These are phyloP conservation scores for Trametes cinnabarina DNA, from an alignment of 768 basidiomycete species.

Conservation along the genomic window DNA sequence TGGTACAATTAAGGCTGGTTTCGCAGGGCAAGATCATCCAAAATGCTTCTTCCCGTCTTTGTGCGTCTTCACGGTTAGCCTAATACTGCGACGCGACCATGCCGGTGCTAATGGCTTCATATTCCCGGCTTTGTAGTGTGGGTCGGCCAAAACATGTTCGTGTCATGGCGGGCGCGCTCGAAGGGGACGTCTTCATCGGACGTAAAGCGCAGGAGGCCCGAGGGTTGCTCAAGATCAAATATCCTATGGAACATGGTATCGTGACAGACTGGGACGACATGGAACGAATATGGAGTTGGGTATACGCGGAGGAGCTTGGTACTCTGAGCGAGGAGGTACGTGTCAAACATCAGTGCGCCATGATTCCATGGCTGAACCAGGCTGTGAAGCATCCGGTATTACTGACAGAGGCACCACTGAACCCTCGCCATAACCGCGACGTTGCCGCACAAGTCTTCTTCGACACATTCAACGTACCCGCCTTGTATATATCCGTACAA, in stretches of 20 bases:
- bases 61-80: constrained; percentile 59
- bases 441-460: constrained; percentile 98
- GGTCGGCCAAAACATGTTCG: constrained; percentile 96
- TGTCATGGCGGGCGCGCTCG: constrained; percentile 96
- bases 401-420: constrained; percentile 95
- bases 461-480: constrained; percentile 99
- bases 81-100: constrained; percentile 16
- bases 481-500: constrained; percentile 94
- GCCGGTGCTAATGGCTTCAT: constrained; percentile 8
- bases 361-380: constrained; percentile 17
- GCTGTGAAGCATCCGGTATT: constrained; percentile 86
- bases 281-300: constrained; percentile 99
- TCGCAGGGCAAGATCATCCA: constrained; percentile 97
- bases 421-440: constrained; percentile 94
- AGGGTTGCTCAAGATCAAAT: constrained; percentile 95
- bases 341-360: neutral
- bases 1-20: constrained; percentile 97
- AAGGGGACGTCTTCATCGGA: constrained; percentile 96
- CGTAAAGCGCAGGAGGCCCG: constrained; percentile 93
- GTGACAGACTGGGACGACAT: constrained; percentile 99
- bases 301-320: constrained; percentile 93
- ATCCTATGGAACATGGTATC: constrained; percentile 99
- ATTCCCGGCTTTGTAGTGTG: constrained; percentile 50
- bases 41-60: constrained; percentile 99
- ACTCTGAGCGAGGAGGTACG: constrained; percentile 95